Evolutionary conservation across 352 stramenopile genomes (phyloP).

Genomic region (Globisporangium middletonii): DNA sequence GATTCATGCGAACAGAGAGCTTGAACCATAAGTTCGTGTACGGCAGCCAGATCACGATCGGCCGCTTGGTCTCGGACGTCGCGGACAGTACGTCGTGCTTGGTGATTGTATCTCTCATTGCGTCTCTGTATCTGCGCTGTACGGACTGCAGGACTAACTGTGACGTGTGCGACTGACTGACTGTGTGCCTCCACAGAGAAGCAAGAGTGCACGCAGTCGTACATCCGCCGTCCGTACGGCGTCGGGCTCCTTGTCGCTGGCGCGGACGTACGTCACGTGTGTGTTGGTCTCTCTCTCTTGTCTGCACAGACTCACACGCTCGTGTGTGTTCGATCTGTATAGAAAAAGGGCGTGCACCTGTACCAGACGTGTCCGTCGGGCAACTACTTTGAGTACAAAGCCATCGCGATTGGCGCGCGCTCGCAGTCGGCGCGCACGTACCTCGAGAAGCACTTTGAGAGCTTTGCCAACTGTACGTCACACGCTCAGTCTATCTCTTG

Average conservation of each 20-base stretch:
- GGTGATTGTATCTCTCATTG: neutral
- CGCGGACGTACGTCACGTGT: constrained; percentile 47
- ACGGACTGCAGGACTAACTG: neutral
- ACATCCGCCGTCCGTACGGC: constrained; percentile 97
- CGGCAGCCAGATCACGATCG: constrained; percentile 91
- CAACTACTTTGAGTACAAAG: constrained; percentile 99
- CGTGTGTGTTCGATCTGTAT: constrained; percentile 3
- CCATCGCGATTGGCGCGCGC: constrained; percentile 95
- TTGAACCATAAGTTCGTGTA: constrained; percentile 99
- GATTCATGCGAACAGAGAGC: constrained; percentile 97
- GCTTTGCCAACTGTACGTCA: constrained; percentile 80
- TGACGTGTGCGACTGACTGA: neutral
- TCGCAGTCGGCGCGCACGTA: constrained; percentile 98
- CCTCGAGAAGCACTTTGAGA: constrained; percentile 98
- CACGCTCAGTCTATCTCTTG: neutral
- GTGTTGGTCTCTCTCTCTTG: constrained; percentile 15
- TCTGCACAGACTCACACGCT: neutral
- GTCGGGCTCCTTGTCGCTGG: constrained; percentile 96
- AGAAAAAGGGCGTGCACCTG: constrained; percentile 97
- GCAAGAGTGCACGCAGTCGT: constrained; percentile 98
- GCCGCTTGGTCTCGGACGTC: constrained; percentile 94
- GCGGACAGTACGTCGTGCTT: constrained; percentile 79
- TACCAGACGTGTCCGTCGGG: constrained; percentile 98
- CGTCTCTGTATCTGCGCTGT: neutral
- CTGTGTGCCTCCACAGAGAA: constrained; percentile 63